Evolutionary conservation across 148 eudicot species (phyloP), one percentile per base, ranked within the genome.

Genomic region (Silene conica): DNA sequence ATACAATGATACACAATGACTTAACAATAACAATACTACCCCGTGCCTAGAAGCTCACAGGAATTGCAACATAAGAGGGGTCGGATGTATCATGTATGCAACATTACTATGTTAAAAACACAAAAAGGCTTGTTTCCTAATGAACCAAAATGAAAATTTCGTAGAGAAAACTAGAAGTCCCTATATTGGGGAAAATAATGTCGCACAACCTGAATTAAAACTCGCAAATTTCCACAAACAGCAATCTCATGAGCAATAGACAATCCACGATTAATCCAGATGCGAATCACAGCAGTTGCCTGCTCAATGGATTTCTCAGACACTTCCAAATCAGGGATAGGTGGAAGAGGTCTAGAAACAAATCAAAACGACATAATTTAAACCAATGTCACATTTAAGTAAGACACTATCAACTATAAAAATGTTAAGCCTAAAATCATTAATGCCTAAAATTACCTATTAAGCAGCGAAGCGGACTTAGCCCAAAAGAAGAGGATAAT

Each of bases 401-500:
- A 26, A 72, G 16, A 7, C 46, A 34, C 50, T 15, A 66, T 38
- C 23, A 34, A n/a, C 50, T 50, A 38, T 41, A 22, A 28, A 38
- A 43, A 8, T 67, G 14, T 28, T n/a, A 10, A 22, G 20, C 20
- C 25, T 60, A 60, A 60, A 22, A 20, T 60, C 6, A 26, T 48
- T 22, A n/a, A 54, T 59, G 6, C 1, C 6, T 9, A 28, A 80
- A n/a, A 38, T 1, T 76, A 95, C 98, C 98, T 88, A 71, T 90
- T 92, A 59, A 95, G 96, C 75, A 92, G 87, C 43, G 93, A 80
- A 71, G 98, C 98, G 25, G 97, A 88, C 86, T 95, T 95, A 21
- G 90, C 97, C 98, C 98, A 95, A 70, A 90, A 84, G 82, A 94
- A 95, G 78, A 95, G 88, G 74, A 95, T 87, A 25, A 73, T 67